A percentile compares a stretch with the other conserved stretches of the same genome.
Evolutionary conservation across 352 stramenopile species (phyloP).

Genomic region (Globisporangium mamillatum): DNA sequence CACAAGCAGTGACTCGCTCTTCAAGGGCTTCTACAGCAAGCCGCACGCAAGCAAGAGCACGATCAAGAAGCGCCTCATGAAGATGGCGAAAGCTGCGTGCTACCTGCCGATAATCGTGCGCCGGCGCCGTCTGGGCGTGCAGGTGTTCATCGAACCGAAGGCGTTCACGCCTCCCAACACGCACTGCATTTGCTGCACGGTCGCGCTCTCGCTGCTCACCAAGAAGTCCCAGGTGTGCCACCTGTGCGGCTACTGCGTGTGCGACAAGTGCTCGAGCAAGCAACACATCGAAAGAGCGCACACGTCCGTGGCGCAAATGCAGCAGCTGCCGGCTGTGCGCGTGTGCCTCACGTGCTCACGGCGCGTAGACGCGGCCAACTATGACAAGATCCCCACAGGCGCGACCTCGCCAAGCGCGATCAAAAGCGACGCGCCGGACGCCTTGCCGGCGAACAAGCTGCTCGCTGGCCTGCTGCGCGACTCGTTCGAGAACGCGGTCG

Average conservation of each 20-base stretch:
- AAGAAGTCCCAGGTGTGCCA: conserved; percentile 46
- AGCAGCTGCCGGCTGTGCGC: conserved; percentile 22
- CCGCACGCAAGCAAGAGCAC: not conserved
- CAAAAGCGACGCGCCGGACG: conserved; percentile 21
- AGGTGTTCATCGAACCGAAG: too few species aligned
- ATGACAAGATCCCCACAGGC: conserved; percentile 33
- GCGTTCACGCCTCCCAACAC: too few species aligned
- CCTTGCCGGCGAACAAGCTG: conserved; percentile 21
- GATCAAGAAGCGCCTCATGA: too few species aligned
- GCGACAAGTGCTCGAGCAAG: conserved; percentile 39
- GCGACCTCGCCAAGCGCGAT: conserved; percentile 23
- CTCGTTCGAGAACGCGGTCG: conserved; percentile 33
- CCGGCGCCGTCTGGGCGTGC: too few species aligned
- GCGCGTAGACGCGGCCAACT: conserved; percentile 53
- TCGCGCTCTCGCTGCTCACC: conserved; percentile 19
- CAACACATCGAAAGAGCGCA: conserved; percentile 34
- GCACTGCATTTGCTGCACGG: not conserved
- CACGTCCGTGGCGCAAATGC: conserved; percentile 6
- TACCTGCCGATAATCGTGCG: too few species aligned
- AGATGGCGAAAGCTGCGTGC: too few species aligned
- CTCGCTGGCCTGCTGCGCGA: conserved; percentile 42
- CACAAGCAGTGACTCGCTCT: not conserved
- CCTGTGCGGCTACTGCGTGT: conserved; percentile 61
- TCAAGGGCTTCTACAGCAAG: not conserved
- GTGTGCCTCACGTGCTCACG: conserved; percentile 55